Base-by-base conservation (phyloP, 345 rosid species). In the Fremontodendron californicum region DNA sequence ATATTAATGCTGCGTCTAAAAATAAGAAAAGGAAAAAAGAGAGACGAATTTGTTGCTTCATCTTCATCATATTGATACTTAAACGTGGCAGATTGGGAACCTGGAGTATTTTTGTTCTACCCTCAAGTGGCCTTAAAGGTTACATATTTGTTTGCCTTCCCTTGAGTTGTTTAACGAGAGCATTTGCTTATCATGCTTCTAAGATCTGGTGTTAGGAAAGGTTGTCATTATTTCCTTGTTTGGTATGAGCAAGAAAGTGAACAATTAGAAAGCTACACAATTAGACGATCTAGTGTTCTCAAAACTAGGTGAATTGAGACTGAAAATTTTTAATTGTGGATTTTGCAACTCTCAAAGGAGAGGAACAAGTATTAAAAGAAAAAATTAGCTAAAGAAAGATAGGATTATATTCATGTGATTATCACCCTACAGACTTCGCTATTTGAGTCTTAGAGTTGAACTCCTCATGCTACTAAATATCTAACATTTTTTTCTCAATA, bases 371-470 rank as follows among this genome's bases (percentile, higher is more conserved):
- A 8, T 37, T 64, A 9, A n/a, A 37, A 19, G 27, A 39, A 66
- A 66, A 33, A 23, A 62, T 21, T 40, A 9, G n/a, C 52, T 45
- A 43, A 43, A 25, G n/a, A 42, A 42, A 23, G 13, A 10, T 21
- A 23, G 51, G 19, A 11, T 40, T 40, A 12, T 42, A 25, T 68
- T 68, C n/a, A 25, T 68, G 54, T 68, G 37, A 0, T 43, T 43
- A 3, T 43, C 35, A 43, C 49, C 29, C 19, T 12, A 43, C 18
- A 43, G 29, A 43, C 46, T 19, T 23, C 72, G 6, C 19, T 15
- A 43, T 68, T 68, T 43, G 54, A 68, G n/a, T 43, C 35, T 68
- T 68, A 68, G 49, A 21, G 72, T 43, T 68, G 37, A 23, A 12
- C 51, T 21, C 10, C 71, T 10, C 13, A 12, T 37, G 52, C 15